These are phyloP conservation scores for Ophiocordyceps australis DNA, from an alignment of 2,329 filamentous ascomycete genomes.

Conservation along the genomic window DNA sequence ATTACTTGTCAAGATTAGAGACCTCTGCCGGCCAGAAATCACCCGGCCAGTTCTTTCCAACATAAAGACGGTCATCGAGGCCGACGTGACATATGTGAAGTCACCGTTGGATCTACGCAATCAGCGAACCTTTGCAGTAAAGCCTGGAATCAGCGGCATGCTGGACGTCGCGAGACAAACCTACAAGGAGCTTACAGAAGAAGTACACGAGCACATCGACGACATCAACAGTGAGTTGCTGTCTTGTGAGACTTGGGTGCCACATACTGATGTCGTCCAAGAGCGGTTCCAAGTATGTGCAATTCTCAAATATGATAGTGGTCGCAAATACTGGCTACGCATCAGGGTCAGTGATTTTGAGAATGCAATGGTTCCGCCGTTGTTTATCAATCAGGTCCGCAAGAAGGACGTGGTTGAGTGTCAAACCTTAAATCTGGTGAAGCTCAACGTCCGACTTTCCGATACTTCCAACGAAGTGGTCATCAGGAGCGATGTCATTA, in stretches of 20 bases:
- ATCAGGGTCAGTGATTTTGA: slow-evolving; percentile 46
- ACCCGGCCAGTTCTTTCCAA: slow-evolving; percentile 40
- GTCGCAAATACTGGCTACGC: slow-evolving; percentile 64
- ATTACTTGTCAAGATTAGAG: slow-evolving; percentile 48
- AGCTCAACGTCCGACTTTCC: slow-evolving; percentile 59
- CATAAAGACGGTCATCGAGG: slow-evolving; percentile 57
- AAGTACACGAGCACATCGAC: slow-evolving; percentile 54
- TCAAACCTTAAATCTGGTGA: slow-evolving; percentile 69
- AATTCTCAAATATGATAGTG: slow-evolving; percentile 57
- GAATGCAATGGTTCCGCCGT: slow-evolving; percentile 35
- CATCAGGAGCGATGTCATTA: slow-evolving; percentile 59
- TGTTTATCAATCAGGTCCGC: slow-evolving; percentile 60
- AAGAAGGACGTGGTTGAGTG: slow-evolving; percentile 70
- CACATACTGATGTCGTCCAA: too few species aligned
- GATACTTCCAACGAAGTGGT: slow-evolving; percentile 75
- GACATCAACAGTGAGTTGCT: slow-evolving; percentile 39
- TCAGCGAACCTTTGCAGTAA: slow-evolving; percentile 80
- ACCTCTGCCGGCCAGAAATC: slow-evolving; percentile 47
- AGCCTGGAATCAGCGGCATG: slow-evolving; percentile 66
- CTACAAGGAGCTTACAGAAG: slow-evolving; percentile 74
- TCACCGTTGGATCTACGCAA: slow-evolving; percentile 74
- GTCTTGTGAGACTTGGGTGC: background rate
- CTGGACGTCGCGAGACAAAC: slow-evolving; percentile 78
- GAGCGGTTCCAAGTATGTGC: slow-evolving; percentile 39
- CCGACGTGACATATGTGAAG: slow-evolving; percentile 61